Evolutionary conservation across 1,284 basidiomycete genomes (phyloP), one percentile per base, ranked within the genome.

Genomic region (Ganoderma leucocontextum): DNA sequence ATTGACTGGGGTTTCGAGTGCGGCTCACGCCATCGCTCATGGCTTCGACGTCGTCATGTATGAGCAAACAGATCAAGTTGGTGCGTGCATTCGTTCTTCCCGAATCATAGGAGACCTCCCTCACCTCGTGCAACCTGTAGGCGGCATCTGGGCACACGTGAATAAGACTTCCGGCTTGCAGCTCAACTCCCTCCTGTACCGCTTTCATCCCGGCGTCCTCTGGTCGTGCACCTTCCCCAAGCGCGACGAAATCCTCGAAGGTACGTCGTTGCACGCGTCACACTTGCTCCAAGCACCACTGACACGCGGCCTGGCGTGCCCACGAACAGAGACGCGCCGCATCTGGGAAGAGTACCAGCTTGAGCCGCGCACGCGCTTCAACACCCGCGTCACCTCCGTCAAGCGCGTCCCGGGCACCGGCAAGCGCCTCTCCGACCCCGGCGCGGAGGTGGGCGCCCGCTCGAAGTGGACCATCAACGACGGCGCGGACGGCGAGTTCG

Each of bases 141-240:
- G 87, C 25, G 89, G 89, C 0, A 89, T 91, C 58, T 91, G 89
- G 89, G 79, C 86, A 0, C 82, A 85, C 59, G 89, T 90, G 60
- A 91, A 90, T 76, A 81, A 78, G 9, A 88, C 88, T 0, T 87
- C 86, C 0, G 86, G 87, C 8, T 80, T 91, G 0, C 89, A 91
- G 77, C 84, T 91, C 69, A 89, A 88, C 76, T 87, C 85, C 10
- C 70, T 89, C 36, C 77, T 89, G 44, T 88, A 88, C 73, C 85
- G 86, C 52, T 87, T 87, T 75, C 84, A 86, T 69, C 86, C 86
- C 19, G 80, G 74, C 9, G 80, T 88, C 0, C 72, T 83, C 17
- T 87, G 86, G 86, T 68, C 70, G 4, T 59, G 69, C 57, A 62
- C 74, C 1, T 91, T 89, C 74, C 89, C 89, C 0, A 76, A 80